Evolutionary conservation across 2,329 filamentous ascomycete species (phyloP).

Genomic region (Rutstroemia sydowiana): DNA sequence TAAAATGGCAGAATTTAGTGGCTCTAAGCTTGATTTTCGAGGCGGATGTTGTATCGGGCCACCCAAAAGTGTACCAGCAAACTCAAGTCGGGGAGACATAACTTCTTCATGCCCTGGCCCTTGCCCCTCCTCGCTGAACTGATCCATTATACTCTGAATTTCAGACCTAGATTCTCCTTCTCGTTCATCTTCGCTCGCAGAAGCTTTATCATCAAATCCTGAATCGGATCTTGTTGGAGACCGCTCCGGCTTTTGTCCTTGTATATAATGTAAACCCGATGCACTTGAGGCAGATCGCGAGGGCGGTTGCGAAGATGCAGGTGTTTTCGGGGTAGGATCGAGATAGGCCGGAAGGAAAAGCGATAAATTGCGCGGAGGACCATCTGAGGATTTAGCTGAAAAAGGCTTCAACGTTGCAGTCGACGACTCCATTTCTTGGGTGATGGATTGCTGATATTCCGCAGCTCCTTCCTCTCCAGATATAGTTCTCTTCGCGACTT

Average conservation of each 20-base stretch:
- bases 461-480: not conserved
- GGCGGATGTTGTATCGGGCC: conserved; percentile 65
- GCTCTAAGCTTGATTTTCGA: conserved; percentile 79
- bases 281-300: conserved; percentile 31
- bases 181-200: conserved; percentile 53
- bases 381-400: conserved; percentile 6
- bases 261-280: conserved; percentile 27
- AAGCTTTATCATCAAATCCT: conserved; percentile 50
- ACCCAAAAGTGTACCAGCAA: conserved; percentile 71
- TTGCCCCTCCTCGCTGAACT: conserved; percentile 72
- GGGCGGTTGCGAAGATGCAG: conserved; percentile 34
- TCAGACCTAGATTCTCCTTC: conserved; percentile 70
- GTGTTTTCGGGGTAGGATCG: conserved; percentile 40
- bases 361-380: conserved; percentile 13
- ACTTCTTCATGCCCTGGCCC: conserved; percentile 73
- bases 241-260: conserved; percentile 32
- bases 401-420: conserved; percentile 29
- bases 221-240: conserved; percentile 50
- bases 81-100: conserved; percentile 82
- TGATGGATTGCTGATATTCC: conserved; percentile 9
- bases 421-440: conserved; percentile 29
- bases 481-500: conserved; percentile 1
- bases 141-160: conserved; percentile 96
- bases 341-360: conserved; percentile 35
- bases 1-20: conserved; percentile 36